Percentiles rank a stretch among this genome's conserved stretches.
phyloP scores from a whole-genome alignment of 176 grass and related monocot genomes.

The Metroxylon sagu region DNA sequence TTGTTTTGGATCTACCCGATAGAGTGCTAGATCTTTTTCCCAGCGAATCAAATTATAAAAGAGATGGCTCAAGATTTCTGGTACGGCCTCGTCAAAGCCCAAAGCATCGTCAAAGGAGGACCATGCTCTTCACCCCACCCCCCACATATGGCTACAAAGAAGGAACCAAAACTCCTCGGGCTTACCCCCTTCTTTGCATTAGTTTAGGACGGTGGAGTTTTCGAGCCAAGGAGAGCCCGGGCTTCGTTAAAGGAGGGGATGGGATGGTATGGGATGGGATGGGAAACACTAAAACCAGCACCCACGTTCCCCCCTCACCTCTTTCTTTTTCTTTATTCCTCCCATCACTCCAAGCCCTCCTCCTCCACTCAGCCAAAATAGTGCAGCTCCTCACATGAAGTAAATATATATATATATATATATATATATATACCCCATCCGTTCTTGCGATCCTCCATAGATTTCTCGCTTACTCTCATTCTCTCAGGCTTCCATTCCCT shows the following conservation, averaged over 20 bases:
- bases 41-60: too few relatives aligned
- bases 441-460: not conserved
- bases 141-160: constrained; percentile 72
- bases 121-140: too few relatives aligned
- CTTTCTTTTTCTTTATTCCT: not conserved
- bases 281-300: constrained; percentile 99
- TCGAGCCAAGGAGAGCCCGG: constrained; percentile 50
- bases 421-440: constrained; percentile 4
- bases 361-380: not conserved
- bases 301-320: constrained; percentile 87
- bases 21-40: too few relatives aligned
- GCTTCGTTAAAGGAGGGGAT: constrained; percentile 50
- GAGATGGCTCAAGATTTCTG: too few relatives aligned
- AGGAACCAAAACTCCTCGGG: constrained; percentile 77
- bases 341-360: not conserved
- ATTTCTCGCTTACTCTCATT: constrained; percentile 13
- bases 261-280: constrained; percentile 38
- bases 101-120: too few relatives aligned
- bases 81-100: too few relatives aligned
- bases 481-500: constrained; percentile 23
- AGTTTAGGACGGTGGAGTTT: constrained; percentile 52
- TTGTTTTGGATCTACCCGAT: too few relatives aligned
- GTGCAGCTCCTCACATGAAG: not conserved
- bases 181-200: constrained; percentile 13
- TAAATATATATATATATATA: not conserved